Conservation (phyloP, 441 rosid species). For the Raphanus hybrid region DNA sequence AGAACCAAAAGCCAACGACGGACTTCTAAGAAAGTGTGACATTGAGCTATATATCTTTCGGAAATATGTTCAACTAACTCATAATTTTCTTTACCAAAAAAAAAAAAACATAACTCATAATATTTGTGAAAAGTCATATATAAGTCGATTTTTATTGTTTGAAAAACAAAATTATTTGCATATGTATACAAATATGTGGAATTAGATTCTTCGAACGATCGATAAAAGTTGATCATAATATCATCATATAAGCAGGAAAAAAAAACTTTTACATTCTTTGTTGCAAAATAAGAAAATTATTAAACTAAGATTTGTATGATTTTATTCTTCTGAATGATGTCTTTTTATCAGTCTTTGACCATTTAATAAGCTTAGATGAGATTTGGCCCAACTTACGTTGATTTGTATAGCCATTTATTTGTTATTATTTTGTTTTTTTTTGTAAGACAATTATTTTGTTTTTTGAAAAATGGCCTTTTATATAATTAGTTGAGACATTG, state of each 20-base stretch:
- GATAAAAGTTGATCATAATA: not conserved
- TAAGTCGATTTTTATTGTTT: not conserved
- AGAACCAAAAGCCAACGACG: constrained; percentile 27
- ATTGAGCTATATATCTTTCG: constrained; percentile 11
- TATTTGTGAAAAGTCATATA: not conserved
- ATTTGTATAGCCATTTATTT: constrained; percentile 25
- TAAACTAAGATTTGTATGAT: constrained; percentile 11
- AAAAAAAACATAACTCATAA: not conserved
- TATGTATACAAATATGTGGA: not conserved
- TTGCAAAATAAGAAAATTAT: not conserved
- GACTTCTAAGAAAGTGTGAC: constrained; percentile 32
- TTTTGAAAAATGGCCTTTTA: not conserved
- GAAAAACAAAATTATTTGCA: not conserved
- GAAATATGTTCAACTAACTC: not conserved
- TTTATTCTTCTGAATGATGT: constrained; percentile 8
- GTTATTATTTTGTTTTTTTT: no score
- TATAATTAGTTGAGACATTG: constrained; percentile 36
- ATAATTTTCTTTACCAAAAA: not conserved
- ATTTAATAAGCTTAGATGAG: constrained; percentile 16
- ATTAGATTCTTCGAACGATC: not conserved
- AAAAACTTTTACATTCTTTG: not conserved
- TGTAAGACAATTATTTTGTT: no score
- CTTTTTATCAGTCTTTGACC: constrained; percentile 21
- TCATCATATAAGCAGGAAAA: not conserved
- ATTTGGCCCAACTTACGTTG: constrained; percentile 33